Conservation (phyloP, 1,284 basidiomycete species). For the Irpex sp. region DNA sequence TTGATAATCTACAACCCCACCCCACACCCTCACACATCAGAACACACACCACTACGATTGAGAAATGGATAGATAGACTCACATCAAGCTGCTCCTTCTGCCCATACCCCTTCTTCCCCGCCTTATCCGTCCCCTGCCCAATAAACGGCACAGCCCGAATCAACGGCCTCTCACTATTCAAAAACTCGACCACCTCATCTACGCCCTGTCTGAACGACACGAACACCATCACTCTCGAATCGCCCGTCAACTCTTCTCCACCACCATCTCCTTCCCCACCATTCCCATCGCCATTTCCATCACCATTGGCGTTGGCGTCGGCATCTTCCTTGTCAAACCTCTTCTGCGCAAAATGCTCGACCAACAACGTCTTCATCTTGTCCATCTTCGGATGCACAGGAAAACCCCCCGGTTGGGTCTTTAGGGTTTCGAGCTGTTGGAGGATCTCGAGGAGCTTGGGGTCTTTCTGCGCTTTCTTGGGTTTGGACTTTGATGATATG, state of each 20-base stretch:
- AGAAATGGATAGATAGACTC: background rate
- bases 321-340: constrained; percentile 46
- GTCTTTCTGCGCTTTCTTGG: constrained; percentile 45
- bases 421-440: constrained; percentile 57
- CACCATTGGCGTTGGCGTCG: constrained; percentile 25
- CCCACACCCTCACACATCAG: background rate
- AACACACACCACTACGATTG: background rate
- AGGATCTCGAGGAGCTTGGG: constrained; percentile 60
- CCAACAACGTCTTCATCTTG: constrained; percentile 68
- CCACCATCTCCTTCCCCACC: background rate
- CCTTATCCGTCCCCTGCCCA: constrained; percentile 86
- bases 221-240: constrained; percentile 94
- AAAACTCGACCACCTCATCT: constrained; percentile 81
- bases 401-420: constrained; percentile 43
- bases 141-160: constrained; percentile 84
- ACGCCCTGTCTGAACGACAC: constrained; percentile 87
- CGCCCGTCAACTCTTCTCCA: constrained; percentile 20
- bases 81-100: constrained; percentile 93
- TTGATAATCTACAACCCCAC: constrained; percentile 59
- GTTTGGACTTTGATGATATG: constrained; percentile 38
- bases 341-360: constrained; percentile 76
- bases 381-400: constrained; percentile 92
- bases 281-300: no score
- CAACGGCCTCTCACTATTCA: constrained; percentile 71
- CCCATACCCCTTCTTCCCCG: constrained; percentile 82